phyloP scores from a whole-genome alignment of 805 yeast species.

The Saccharomycopsis capsularis region DNA sequence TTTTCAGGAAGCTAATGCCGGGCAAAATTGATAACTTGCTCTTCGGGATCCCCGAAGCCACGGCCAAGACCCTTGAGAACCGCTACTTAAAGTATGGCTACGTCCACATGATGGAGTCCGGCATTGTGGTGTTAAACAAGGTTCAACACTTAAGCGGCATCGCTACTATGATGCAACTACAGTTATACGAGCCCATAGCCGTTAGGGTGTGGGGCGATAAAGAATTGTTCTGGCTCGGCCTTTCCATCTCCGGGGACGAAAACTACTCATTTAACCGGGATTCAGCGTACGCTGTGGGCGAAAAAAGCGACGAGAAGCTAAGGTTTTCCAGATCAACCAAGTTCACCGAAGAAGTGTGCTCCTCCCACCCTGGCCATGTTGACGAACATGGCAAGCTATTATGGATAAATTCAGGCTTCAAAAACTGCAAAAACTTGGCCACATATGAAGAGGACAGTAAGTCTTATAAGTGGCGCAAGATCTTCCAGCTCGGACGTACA shows the following conservation, averaged over 20 bases:
- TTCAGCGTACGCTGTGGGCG: conserved; percentile 53
- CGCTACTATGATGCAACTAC: conserved; percentile 35
- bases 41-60: conserved; percentile 31
- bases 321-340: conserved; percentile 2
- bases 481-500: conserved; percentile 20
- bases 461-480: conserved; percentile 27
- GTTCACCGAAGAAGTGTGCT: conserved; percentile 38
- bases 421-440: conserved; percentile 42
- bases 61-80: conserved; percentile 31
- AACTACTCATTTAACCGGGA: conserved; percentile 41
- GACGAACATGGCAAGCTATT: conserved; percentile 28
- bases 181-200: conserved; percentile 35
- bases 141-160: conserved; percentile 43
- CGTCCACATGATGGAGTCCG: conserved; percentile 35
- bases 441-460: conserved; percentile 33
- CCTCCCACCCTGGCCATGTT: conserved; percentile 58
- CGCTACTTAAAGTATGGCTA: conserved; percentile 36
- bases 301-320: not conserved
- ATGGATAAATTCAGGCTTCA: conserved; percentile 70
- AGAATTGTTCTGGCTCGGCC: conserved; percentile 59
- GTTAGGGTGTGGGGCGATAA: conserved; percentile 59
- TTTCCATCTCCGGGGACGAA: conserved; percentile 48
- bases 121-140: conserved; percentile 40
- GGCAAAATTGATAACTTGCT: conserved; percentile 31
- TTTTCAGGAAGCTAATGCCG: conserved; percentile 41